A percentile compares a stretch with the other conserved stretches of the same genome.
Evolutionary conservation across 495 filamentous ascomycete genomes (phyloP).

Genomic region (Tuber magnatum): DNA sequence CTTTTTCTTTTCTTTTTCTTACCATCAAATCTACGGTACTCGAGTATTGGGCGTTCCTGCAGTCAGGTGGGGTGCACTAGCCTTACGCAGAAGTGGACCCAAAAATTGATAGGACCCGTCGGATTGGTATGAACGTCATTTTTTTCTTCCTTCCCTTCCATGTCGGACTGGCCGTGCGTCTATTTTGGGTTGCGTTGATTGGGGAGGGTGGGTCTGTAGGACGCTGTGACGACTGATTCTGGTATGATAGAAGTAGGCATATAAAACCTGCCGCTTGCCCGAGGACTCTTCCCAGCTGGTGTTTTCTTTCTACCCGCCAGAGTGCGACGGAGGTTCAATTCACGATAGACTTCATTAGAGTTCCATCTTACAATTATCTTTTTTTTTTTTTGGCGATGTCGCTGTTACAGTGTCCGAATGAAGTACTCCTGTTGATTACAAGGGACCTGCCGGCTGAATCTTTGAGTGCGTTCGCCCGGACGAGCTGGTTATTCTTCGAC

Average conservation of each 20-base stretch:
- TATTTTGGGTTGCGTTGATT: not conserved
- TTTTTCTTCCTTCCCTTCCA: not conserved
- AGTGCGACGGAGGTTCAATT: not conserved
- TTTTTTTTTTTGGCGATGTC: not conserved
- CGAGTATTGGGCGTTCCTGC: not conserved
- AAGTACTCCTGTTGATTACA: not conserved
- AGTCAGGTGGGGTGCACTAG: not conserved
- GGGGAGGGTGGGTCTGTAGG: not conserved
- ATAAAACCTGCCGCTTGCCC: not conserved
- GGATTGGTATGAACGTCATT: not conserved
- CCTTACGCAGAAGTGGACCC: not conserved
- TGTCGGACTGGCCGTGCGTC: not conserved
- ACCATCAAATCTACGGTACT: not conserved
- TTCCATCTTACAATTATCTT: not conserved
- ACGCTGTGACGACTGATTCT: not conserved
- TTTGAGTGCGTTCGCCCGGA: not conserved
- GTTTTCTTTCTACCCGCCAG: not conserved
- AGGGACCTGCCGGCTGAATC: not conserved
- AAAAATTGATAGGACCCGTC: not conserved
- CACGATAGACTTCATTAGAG: not conserved
- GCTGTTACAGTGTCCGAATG: not conserved
- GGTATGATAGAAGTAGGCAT: not conserved
- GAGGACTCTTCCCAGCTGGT: not conserved
- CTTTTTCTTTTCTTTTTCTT: not conserved
- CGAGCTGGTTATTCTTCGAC: not conserved